Evolutionary conservation across 192 early-diverging fungal genomes (phyloP).

Genomic region (Backusella parvicylindrica): DNA sequence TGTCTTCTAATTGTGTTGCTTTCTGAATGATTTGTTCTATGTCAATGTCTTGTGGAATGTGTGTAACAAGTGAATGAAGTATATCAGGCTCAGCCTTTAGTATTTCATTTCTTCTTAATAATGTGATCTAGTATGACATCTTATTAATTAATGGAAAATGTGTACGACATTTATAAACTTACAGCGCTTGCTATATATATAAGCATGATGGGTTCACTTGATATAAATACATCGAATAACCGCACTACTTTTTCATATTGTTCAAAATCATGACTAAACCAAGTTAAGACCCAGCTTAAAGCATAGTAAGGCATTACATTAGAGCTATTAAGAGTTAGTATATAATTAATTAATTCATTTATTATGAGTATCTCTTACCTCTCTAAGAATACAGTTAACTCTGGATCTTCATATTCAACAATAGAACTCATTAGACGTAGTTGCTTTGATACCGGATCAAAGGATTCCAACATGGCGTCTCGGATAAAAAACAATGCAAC

Average conservation of each 20-base stretch:
- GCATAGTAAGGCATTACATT: constrained; percentile 63
- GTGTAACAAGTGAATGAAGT: constrained; percentile 48
- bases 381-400: constrained; percentile 41
- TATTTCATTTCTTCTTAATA: constrained; percentile 39
- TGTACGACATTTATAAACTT: neutral
- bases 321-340: constrained; percentile 4
- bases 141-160: neutral
- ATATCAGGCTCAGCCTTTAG: constrained; percentile 43
- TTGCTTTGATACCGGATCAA: constrained; percentile 48
- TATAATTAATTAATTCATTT: neutral
- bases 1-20: constrained; percentile 39
- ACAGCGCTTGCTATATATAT: constrained; percentile 60
- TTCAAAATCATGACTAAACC: constrained; percentile 68
- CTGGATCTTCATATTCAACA: constrained; percentile 45
- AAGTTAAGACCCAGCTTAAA: constrained; percentile 72
- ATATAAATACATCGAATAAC: constrained; percentile 62
- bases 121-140: constrained; percentile 34
- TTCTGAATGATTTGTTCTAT: constrained; percentile 39
- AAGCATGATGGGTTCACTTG: constrained; percentile 57
- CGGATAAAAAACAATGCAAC: constrained; percentile 50
- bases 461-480: constrained; percentile 53
- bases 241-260: constrained; percentile 46
- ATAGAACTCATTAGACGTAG: constrained; percentile 43
- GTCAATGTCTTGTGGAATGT: constrained; percentile 47
- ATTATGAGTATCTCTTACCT: constrained; percentile 19